A percentile compares a stretch with the other conserved stretches of the same genome.
Conservation (phyloP, 345 rosid species). For the Euphorbia peplus region DNA sequence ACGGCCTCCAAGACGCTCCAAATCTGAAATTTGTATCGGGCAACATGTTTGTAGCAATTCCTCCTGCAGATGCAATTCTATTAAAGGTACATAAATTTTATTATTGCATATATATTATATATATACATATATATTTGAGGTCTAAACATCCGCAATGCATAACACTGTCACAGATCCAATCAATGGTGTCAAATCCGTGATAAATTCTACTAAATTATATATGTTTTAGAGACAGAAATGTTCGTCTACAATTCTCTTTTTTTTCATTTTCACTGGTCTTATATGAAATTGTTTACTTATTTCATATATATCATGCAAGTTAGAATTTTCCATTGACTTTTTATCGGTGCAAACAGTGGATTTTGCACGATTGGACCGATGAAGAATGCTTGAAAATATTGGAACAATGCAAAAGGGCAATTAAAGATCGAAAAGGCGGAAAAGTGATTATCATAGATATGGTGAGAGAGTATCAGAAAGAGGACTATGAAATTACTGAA, state of each 20-base stretch:
- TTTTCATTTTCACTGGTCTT: too few species aligned
- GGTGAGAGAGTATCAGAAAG: not conserved
- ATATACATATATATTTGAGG: too few species aligned
- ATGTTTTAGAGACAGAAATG: too few species aligned
- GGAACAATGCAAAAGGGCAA: slow-evolving; percentile 2
- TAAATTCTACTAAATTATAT: too few species aligned
- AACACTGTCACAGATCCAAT: too few species aligned
- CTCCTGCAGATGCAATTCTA: slow-evolving; percentile 8
- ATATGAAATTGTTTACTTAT: too few species aligned
- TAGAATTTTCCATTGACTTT: too few species aligned
- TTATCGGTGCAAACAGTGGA: not conserved
- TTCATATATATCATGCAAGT: too few species aligned
- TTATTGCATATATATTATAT: too few species aligned
- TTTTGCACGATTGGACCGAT: slow-evolving; percentile 11
- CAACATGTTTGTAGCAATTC: slow-evolving; percentile 4
- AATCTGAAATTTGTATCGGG: slow-evolving; percentile 12
- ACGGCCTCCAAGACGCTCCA: not conserved
- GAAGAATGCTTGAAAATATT: slow-evolving; percentile 13
- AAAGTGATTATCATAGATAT: slow-evolving; percentile 14
- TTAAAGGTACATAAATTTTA: not conserved
- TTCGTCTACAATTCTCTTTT: too few species aligned
- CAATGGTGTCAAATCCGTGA: too few species aligned
- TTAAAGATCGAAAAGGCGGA: not conserved
- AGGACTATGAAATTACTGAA: not conserved
- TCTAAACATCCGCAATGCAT: too few species aligned